These are phyloP conservation scores for Amylostereum areolatum DNA, from an alignment of 1,284 basidiomycete species.

Conservation along the genomic window DNA sequence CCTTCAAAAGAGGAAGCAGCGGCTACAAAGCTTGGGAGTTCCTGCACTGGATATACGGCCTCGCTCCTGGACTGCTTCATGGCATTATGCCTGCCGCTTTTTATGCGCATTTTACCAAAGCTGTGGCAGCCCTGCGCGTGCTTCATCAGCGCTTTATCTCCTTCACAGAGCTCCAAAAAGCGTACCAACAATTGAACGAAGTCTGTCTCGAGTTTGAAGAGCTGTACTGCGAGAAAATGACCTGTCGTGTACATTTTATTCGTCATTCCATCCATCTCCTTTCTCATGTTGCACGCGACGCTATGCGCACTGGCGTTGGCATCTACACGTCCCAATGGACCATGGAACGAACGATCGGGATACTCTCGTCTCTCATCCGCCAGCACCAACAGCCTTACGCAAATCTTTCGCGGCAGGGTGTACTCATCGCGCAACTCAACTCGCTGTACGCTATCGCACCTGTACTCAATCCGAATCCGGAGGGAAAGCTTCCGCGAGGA, in stretches of 20 bases:
- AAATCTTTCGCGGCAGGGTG: constrained; percentile 23
- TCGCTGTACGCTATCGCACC: constrained; percentile 22
- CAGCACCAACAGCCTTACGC: constrained; percentile 25
- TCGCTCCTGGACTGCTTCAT: constrained; percentile 29
- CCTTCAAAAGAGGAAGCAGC: constrained; percentile 30
- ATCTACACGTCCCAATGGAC: constrained; percentile 23
- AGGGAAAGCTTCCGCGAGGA: background rate
- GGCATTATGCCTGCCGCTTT: constrained; percentile 24
- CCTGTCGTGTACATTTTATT: constrained; percentile 25
- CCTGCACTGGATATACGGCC: constrained; percentile 26
- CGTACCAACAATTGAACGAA: constrained; percentile 13
- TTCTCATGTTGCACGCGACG: constrained; percentile 23
- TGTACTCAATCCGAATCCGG: background rate
- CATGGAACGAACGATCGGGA: constrained; percentile 30
- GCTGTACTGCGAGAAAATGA: constrained; percentile 21
- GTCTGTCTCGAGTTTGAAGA: constrained; percentile 21
- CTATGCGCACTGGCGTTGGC: constrained; percentile 19
- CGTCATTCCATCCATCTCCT: constrained; percentile 25
- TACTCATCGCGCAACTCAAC: constrained; percentile 22
- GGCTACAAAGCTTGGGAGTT: constrained; percentile 27
- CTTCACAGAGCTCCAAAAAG: constrained; percentile 12
- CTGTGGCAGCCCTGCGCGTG: constrained; percentile 24
- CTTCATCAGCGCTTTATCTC: constrained; percentile 17
- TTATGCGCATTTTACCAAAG: constrained; percentile 27
- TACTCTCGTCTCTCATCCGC: constrained; percentile 24